Evolutionary conservation across 1,284 basidiomycete species (phyloP), one percentile per base, ranked within the genome.

Genomic region (Inonotus hispidus): DNA sequence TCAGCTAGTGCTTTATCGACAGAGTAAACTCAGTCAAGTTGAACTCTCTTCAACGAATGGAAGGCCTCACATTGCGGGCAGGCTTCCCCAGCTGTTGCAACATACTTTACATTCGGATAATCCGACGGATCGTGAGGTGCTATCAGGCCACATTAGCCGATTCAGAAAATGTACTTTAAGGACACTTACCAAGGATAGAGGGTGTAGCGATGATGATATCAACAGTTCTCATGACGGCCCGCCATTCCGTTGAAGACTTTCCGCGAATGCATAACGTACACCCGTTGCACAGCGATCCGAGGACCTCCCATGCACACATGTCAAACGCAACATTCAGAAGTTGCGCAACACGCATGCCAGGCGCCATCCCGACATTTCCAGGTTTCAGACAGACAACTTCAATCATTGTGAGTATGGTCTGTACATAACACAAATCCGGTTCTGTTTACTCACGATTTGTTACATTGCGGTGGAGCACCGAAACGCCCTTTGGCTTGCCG

Each of bases 241-340:
- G 76, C 82, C 82, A 84, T 66, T 83, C 77, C 59, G 78, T 79
- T 6, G 79, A 82, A 11, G 78, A 75, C 64, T 82, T 82, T 32
- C 82, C 82, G 39, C 82, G 74, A 50, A 84, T 74, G 66, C 77
- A 81, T 2, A 85, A 70, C 0, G 82, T 84, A 56, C 79, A 79
- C 0, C 82, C 82, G 64, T 84, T 84, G 66, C 73, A 77, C 54
- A 84, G 71, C 59, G 79, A 76, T 6, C 82, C 82, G 27, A 84
- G 76, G 39, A 81, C 82, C 74, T 84, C 83, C 82, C 82, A 85
- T 47, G 80, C 81, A 41, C 81, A 82, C 81, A 85, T 83, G 66
- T 84, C 83, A 65, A 84, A 85, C 1, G 81, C 79, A 41, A 85
- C 79, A 63, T 83, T 83, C 71, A 84, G 75, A 43, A 84, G 69